Evolutionary conservation across 495 filamentous ascomycete genomes (phyloP), one percentile per base, ranked within the genome.

Genomic region (Podospora conica): DNA sequence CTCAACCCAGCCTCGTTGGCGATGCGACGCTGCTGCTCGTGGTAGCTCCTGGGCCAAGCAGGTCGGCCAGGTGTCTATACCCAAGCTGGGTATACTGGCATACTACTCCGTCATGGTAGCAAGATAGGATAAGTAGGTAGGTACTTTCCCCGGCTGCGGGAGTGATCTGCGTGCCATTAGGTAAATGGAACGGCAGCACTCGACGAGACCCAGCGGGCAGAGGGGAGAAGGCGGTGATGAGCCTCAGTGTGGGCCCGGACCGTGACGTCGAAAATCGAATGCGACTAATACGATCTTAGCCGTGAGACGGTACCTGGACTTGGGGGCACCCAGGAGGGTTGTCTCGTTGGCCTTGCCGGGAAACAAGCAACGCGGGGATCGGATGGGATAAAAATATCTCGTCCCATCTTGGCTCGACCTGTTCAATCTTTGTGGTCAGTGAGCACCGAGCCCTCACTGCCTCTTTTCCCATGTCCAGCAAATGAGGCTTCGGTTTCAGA

Each of bases 1-100:
- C 68, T 58, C 64, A 31, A 55, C 55, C 66, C 65, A 70, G 68
- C 69, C 71, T 65, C 68, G 69, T 40, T 61, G 21, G 63, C 61
- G 54, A 66, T 69, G 68, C 59, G 55, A 70, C 70, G 60, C 55
- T 72, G 63, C 21, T 15, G 40, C 18, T 48, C 6, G 12, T 28
- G 29, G 27, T 10, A n/a, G 11, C n/a, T 55, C 22, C 40, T 48
- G 15, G 40, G 53, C 31, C 25, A 15, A 21, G 54, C 66, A n/a
- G 24, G 27, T 62, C 54, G 21, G 6, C 21, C 21, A 56, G 21
- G 10, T 25, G 10, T 25, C 55, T 18, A 11, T 56, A 56, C 21
- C 55, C 55, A 24, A 24, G 15, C 6, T 8, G 40, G 15, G 40
- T 48, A 48, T 48, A 48, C 40, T n/a, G n/a, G n/a, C n/a, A n/a